Evolutionary conservation across 441 rosid genomes (phyloP), one percentile per base, ranked within the genome.

Genomic region (Adansonia madagascariensis): DNA sequence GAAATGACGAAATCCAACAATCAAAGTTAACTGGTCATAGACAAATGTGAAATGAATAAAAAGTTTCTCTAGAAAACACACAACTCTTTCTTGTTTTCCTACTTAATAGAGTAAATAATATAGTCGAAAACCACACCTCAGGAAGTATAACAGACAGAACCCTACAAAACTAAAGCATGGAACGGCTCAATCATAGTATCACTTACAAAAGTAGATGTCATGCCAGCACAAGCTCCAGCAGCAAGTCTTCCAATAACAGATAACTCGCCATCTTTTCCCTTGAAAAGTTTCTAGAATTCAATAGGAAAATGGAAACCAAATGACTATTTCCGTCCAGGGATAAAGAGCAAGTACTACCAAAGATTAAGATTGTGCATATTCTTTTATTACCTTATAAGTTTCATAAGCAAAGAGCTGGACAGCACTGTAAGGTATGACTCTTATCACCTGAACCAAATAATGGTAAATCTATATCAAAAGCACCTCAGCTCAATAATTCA

Each of bases 221-320:
- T 95, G 88, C 98, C 99, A 84, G 99, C 98, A 87, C 99, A 94
- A 86, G 99, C 98, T 79, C 99, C 98, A 0, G 98, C 99, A 0
- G 93, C 91, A 61, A 96, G 94, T 85, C 99, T 94, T 78, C 98
- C 98, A 24, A 94, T 79, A 79, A 96, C 93, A 71, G 98, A 86
- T 80, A 94, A 91, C 72, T 94, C 85, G 8, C 90, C 96, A 76
- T 94, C 98, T 80, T 92, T 89, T 75, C 92, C 93, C 46, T 80
- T 85, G 69, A 96, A 92, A 74, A 96, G 89, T 87, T 91, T 94
- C 99, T 96, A 75, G 73, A 82, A 77, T 79, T 67, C 75, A 79
- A 80, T 18, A 12, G 31, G 20, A 71, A 62, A 82, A 15, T 60
- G 69, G 66, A 46, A 80, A 79, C 64, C 39, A 82, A 67, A 77